Evolutionary conservation across 768 basidiomycete species (phyloP), one percentile per base, ranked within the genome.

Genomic region (Pulveroboletus frians): DNA sequence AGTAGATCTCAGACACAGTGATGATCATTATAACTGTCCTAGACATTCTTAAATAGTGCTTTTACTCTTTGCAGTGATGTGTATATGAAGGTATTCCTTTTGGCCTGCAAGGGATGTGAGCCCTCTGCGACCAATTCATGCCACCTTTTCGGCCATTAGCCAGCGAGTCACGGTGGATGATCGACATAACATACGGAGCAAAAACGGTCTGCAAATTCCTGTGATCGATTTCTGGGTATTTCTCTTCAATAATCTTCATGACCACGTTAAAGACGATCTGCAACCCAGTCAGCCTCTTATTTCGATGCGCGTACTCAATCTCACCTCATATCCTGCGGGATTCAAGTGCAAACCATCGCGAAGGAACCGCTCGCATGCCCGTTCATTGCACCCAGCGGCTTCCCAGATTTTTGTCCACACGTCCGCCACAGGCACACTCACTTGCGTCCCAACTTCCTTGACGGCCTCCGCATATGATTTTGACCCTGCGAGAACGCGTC

Each of bases 271-370:
- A 92, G 26, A 88, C 70, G 45, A 90, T 60, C 89, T 91, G 51
- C 15, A 36, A 30, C 34, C n/a, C 35, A 13, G 9, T 53, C n/a
- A 53, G 50, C 47, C 18, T 13, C 15, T 38, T 29, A 9, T 4
- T 47, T 27, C 39, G 43, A 40, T 44, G 32, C 18, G 39, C 32
- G 21, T 20, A 15, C 20, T 41, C 15, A 44, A 20, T 62, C 81
- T 60, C 58, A 89, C 88, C 64, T 75, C 63, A 57, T 93, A 93
- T 20, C 90, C 93, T 2, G 69, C 75, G 15, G 66, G 73, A 46
- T 78, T 90, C 58, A 92, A 67, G 67, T 96, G 93, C 44, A 96
- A 68, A 3, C 93, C 93, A 61, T 96, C 93, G 35, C 61, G 67
- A 46, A 89, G 64, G 60, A 76, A 85, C 38, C 58, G 68, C 23